Evolutionary conservation across 768 basidiomycete genomes (phyloP).

Genomic region (Albatrellus ellisii): DNA sequence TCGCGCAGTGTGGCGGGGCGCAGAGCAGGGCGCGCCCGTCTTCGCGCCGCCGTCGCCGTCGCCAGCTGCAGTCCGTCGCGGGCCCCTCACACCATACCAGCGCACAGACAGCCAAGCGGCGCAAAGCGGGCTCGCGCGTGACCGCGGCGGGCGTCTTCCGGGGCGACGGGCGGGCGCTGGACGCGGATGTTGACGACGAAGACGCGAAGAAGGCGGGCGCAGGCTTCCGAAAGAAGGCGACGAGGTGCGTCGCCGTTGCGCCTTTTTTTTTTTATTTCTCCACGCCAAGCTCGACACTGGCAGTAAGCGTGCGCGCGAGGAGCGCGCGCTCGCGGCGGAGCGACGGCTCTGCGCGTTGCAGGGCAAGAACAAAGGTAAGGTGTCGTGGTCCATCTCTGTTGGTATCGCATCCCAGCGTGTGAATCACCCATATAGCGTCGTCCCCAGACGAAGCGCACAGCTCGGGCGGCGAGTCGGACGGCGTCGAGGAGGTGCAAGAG

Average conservation of each 20-base stretch:
- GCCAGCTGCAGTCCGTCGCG: constrained; percentile 24
- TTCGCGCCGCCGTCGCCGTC: constrained; percentile 28
- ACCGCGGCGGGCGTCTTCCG: constrained; percentile 46
- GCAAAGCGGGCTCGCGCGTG: constrained; percentile 62
- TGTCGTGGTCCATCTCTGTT: not conserved
- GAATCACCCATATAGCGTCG: not conserved
- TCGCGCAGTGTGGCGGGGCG: constrained; percentile 62
- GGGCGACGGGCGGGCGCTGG: constrained; percentile 41
- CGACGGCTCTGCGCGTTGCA: constrained; percentile 37
- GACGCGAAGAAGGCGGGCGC: constrained; percentile 31
- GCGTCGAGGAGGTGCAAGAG: constrained; percentile 17
- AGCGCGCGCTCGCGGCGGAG: constrained; percentile 67
- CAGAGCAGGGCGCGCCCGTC: constrained; percentile 50
- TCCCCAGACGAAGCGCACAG: constrained; percentile 1
- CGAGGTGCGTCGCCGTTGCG: constrained; percentile 30
- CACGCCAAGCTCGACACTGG: too few relatives aligned
- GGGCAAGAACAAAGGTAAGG: constrained; percentile 22
- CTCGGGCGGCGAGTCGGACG: constrained; percentile 8
- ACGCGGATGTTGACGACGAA: constrained; percentile 25
- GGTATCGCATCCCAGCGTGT: not conserved
- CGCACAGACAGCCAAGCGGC: constrained; percentile 47
- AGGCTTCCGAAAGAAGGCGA: constrained; percentile 62
- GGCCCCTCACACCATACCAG: constrained; percentile 46
- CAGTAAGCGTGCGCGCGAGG: constrained; percentile 72
- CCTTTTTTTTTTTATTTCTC: not conserved